Conservation (phyloP, 2,329 filamentous ascomycete genomes). For the Dendryphion nanum region DNA sequence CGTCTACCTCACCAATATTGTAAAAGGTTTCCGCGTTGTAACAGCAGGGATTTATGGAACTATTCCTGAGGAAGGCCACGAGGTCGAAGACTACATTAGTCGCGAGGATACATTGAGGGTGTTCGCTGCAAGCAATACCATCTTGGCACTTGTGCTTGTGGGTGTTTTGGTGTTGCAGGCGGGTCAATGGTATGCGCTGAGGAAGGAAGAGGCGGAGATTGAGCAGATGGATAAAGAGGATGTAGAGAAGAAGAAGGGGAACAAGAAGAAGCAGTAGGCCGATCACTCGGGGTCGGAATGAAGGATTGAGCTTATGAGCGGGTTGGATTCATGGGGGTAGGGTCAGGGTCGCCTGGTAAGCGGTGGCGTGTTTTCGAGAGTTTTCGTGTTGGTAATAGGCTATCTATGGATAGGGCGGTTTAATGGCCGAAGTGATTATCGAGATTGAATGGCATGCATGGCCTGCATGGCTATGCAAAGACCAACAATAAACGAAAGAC, state of each 20-base stretch:
- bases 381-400: no score
- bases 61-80: constrained; percentile 31
- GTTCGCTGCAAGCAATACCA: constrained; percentile 91
- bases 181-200: constrained; percentile 97
- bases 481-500: no score
- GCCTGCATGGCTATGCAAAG: no score
- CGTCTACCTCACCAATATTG: constrained; percentile 93
- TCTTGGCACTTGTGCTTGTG: constrained; percentile 85
- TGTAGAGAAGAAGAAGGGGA: constrained; percentile 47
- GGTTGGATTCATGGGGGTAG: no score
- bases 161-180: constrained; percentile 92
- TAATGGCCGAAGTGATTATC: no score
- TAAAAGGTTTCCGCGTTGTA: constrained; percentile 87
- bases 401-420: no score
- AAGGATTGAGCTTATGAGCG: no score
- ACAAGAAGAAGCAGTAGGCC: constrained; percentile 37
- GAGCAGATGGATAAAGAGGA: constrained; percentile 60
- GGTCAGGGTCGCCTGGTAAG: no score
- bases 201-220: constrained; percentile 81
- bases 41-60: constrained; percentile 67
- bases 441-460: no score
- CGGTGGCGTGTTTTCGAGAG: no score
- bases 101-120: constrained; percentile 90
- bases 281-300: no score
- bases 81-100: constrained; percentile 66